A percentile compares a stretch with the other conserved stretches of the same genome.
Evolutionary conservation across 352 stramenopile species (phyloP).

Genomic region (Thalassiosira oceanica): DNA sequence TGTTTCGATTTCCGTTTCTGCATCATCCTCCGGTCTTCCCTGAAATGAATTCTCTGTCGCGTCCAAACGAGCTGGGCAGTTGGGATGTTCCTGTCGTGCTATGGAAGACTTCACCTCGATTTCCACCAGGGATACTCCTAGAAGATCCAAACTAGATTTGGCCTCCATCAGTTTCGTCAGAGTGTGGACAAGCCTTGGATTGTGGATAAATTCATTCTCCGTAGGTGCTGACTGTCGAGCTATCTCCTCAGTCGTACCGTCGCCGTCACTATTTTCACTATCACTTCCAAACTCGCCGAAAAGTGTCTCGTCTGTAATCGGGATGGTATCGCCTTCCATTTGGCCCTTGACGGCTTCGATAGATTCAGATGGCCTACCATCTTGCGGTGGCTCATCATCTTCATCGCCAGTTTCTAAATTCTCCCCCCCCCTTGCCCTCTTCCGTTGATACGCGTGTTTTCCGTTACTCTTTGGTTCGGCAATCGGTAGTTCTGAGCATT

Average conservation of each 20-base stretch:
- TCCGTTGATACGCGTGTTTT: no score
- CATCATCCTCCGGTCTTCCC: neutral
- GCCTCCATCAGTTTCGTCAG: conserved; percentile 41
- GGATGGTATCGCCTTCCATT: conserved; percentile 22
- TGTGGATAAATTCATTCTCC: neutral
- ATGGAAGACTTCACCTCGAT: conserved; percentile 20
- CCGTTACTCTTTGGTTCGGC: no score
- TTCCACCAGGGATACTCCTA: conserved; percentile 56
- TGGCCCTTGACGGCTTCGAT: neutral
- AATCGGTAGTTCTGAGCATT: conserved; percentile 25
- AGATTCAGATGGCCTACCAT: neutral
- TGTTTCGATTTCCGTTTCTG: neutral
- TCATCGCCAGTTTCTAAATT: neutral
- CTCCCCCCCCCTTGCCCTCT: neutral
- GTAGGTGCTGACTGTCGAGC: neutral
- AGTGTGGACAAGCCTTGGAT: conserved; percentile 7
- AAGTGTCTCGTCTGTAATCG: conserved; percentile 43
- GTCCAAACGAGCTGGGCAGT: neutral
- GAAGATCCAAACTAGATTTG: conserved; percentile 34
- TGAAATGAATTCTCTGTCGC: neutral
- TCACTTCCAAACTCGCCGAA: conserved; percentile 39
- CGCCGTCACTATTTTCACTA: neutral
- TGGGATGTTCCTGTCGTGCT: neutral
- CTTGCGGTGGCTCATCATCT: neutral
- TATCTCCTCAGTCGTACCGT: neutral